Percentiles rank a stretch among this genome's conserved stretches.
Conservation (phyloP, 139 green algal species). For the Chlamydomonas schloesseri region DNA sequence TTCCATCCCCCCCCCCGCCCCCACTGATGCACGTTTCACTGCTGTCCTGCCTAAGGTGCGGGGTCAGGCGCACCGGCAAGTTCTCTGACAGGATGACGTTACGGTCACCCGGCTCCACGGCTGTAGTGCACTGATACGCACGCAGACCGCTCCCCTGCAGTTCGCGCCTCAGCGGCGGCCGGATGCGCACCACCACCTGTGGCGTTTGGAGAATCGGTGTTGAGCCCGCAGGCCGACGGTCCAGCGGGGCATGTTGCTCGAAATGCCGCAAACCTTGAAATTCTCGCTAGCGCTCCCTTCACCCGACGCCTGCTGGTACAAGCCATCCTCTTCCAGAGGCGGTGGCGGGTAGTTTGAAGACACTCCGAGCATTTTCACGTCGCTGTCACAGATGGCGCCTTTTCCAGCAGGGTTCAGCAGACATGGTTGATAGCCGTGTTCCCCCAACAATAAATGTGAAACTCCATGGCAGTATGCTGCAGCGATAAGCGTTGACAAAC, state of each 20-base stretch:
- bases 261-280: slow-evolving; percentile 15
- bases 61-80: slow-evolving; percentile 48
- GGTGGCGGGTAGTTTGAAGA: slow-evolving; percentile 24
- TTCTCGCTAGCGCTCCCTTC: slow-evolving; percentile 22
- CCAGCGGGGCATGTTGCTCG: neutral
- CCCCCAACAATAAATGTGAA: no score
- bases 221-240: neutral
- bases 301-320: slow-evolving; percentile 14
- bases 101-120: slow-evolving; percentile 69
- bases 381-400: no score
- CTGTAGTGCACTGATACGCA: slow-evolving; percentile 76
- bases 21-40: no score
- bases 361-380: neutral
- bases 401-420: no score
- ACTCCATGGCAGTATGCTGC: no score
- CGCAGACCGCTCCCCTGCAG: slow-evolving; percentile 57
- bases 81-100: slow-evolving; percentile 89
- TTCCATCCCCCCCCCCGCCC: no score
- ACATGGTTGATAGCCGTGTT: no score
- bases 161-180: slow-evolving; percentile 86
- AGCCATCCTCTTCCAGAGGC: neutral
- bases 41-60: no score
- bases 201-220: neutral
- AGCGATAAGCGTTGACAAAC: no score
- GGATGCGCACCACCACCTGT: slow-evolving; percentile 90